Base-by-base conservation (phyloP, 2,329 filamentous ascomycete species). In the Myriosclerotinia curreyana region DNA sequence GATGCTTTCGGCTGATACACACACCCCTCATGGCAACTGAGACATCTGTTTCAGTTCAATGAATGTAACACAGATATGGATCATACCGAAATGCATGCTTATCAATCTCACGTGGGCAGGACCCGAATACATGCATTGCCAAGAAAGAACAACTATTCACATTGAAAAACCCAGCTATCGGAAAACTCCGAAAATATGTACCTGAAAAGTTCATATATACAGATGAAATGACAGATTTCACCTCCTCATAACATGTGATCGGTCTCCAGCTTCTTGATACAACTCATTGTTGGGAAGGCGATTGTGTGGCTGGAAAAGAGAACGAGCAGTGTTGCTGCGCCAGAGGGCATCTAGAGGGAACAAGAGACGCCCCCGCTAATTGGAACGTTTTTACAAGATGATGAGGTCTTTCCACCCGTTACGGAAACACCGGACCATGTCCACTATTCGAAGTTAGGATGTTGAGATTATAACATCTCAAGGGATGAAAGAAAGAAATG, bases 341-440 rank as follows among this genome's bases (percentile, higher is more conserved):
- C 17, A 12, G 17, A 20, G 3, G 20, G 20, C 42, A 34, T 44
- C 59, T 54, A 44, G 11, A 61, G 20, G 20, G 28, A 63, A 36
- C 61, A 63, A 34, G 53, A 44, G 54, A 66, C 70, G 31, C 65
- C 70, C 14, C 61, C 59, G n/a, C 36, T 53, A 20, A 44, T 38
- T 51, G 71, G 70, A 25, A 79, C 71, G 65, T 79, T 78, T 67
- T 72, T 40, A 68, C 80, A 82, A 25, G 71, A 69, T 49, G 68
- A 71, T 72, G 75, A 77, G 5, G 68, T 77, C 70, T 80, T 77
- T 56, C 83, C 83, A 44, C 83, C 83, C 22, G 80, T 82, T 42
- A 85, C 75, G 55, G 68, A 73, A 66, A 82, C 78, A 53, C 74
- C 77, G 9, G 72, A 76, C 81, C 82, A 85, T 25, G 77, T 81